These are phyloP conservation scores for Rhynchospora tenuis DNA, from an alignment of 176 grass and related monocot genomes.

Conservation along the genomic window DNA sequence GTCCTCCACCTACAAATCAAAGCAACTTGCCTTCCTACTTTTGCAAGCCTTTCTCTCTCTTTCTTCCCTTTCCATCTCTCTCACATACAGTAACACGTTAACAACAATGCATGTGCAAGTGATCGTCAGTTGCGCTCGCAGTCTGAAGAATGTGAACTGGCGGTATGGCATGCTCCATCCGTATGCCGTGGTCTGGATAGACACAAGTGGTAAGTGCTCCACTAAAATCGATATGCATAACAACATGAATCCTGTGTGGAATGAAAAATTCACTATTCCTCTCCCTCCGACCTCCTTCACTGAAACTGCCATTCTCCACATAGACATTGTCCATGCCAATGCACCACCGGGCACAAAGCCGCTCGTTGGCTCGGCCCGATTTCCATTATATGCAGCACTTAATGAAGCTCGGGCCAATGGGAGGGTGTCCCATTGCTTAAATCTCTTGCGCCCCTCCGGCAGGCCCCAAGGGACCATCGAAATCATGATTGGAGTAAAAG, in stretches of 20 bases:
- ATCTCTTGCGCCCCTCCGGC: constrained; percentile 62
- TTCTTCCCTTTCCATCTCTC: not conserved
- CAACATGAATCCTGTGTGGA: constrained; percentile 42
- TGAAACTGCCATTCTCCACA: constrained; percentile 47
- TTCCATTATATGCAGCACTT: constrained; percentile 46
- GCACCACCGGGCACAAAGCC: constrained; percentile 46
- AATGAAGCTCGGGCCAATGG: constrained; percentile 40
- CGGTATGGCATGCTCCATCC: constrained; percentile 47
- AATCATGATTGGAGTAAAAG: constrained; percentile 12
- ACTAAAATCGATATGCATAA: constrained; percentile 39
- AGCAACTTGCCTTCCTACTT: not conserved
- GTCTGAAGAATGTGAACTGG: constrained; percentile 84
- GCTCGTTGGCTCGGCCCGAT: constrained; percentile 53
- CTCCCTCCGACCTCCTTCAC: constrained; percentile 24
- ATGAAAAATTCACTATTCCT: constrained; percentile 52
- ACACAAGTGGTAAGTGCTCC: constrained; percentile 41
- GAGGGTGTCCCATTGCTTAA: constrained; percentile 25
- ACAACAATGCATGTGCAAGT: constrained; percentile 46
- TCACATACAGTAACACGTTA: not conserved
- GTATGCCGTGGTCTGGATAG: constrained; percentile 60
- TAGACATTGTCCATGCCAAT: constrained; percentile 80
- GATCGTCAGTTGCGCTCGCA: constrained; percentile 32
- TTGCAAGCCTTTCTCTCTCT: not conserved
- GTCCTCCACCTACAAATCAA: not conserved
- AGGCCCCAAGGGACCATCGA: not conserved